phyloP scores from a whole-genome alignment of 768 basidiomycete species.

The Kwoniella europaea region DNA sequence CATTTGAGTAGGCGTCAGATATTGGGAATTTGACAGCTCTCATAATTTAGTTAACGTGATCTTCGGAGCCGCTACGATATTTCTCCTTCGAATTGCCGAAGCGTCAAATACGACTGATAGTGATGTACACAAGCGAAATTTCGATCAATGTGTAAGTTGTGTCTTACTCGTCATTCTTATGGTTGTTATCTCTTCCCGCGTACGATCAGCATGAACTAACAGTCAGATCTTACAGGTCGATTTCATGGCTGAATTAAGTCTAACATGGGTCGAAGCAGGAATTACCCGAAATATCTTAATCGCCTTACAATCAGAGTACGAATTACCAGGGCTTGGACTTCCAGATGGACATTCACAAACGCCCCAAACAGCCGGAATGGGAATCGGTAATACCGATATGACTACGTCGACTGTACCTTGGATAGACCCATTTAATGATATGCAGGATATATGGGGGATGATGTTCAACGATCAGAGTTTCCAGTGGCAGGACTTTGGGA shows the following conservation, averaged over 20 bases:
- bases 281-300: conserved; percentile 26
- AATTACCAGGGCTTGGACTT: background rate
- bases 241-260: conserved; percentile 16
- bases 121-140: conserved; percentile 13
- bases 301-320: conserved; percentile 26
- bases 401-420: conserved; percentile 2
- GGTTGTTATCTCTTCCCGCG: background rate
- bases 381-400: background rate
- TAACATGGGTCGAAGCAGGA: conserved; percentile 28
- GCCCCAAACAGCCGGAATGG: background rate
- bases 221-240: conserved; percentile 21
- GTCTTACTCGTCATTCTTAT: background rate
- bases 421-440: conserved; percentile 12
- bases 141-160: conserved; percentile 31
- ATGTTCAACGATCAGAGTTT: conserved; percentile 19
- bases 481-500: conserved; percentile 15
- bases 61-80: conserved; percentile 34
- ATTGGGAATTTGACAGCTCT: background rate
- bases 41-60: conserved; percentile 26
- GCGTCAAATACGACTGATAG: background rate
- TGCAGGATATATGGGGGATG: conserved; percentile 19
- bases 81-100: conserved; percentile 23
- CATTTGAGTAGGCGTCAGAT: background rate
- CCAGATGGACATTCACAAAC: background rate
- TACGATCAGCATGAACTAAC: background rate